Evolutionary conservation across 202 grass and related monocot species (phyloP).

Genomic region (Tripidium arundinaceum): DNA sequence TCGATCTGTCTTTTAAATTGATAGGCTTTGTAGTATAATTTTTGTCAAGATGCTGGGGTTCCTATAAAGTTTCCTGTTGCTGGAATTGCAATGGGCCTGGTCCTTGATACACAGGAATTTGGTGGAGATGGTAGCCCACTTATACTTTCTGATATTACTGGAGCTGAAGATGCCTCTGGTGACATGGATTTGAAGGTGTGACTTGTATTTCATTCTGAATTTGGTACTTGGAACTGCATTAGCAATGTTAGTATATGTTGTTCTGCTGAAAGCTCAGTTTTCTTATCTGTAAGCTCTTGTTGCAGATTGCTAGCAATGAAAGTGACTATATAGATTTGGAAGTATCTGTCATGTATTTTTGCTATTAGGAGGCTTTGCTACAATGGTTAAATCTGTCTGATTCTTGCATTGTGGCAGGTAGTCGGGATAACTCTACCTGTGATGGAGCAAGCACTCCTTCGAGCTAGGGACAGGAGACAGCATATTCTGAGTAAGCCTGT

Average conservation of each 20-base stretch:
- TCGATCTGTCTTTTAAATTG: too few relatives aligned
- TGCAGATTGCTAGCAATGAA: constrained; percentile 94
- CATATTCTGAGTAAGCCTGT: constrained; percentile 76
- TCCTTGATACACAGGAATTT: constrained; percentile 90
- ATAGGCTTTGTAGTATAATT: too few relatives aligned
- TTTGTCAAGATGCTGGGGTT: constrained; percentile 93
- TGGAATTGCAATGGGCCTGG: constrained; percentile 98
- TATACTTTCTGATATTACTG: constrained; percentile 97
- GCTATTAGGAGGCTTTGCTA: constrained; percentile 8
- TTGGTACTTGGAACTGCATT: constrained; percentile 4
- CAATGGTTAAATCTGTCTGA: constrained; percentile 1
- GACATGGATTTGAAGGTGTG: constrained; percentile 97
- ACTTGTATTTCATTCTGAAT: constrained; percentile 19
- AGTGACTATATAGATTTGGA: constrained; percentile 27
- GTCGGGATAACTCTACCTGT: constrained; percentile 80
- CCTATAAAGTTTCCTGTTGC: constrained; percentile 84
- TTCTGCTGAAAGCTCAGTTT: constrained; percentile 16
- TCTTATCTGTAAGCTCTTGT: constrained; percentile 17
- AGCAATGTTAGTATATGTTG: neutral
- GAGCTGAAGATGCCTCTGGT: constrained; percentile 96
- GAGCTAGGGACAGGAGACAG: constrained; percentile 82
- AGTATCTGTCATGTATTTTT: constrained; percentile 29
- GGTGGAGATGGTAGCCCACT: constrained; percentile 86
- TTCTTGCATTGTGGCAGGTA: constrained; percentile 40
- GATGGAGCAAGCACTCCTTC: constrained; percentile 85